These are phyloP conservation scores for Carex arenaria DNA, from an alignment of 202 grass and related monocot species.

Conservation along the genomic window DNA sequence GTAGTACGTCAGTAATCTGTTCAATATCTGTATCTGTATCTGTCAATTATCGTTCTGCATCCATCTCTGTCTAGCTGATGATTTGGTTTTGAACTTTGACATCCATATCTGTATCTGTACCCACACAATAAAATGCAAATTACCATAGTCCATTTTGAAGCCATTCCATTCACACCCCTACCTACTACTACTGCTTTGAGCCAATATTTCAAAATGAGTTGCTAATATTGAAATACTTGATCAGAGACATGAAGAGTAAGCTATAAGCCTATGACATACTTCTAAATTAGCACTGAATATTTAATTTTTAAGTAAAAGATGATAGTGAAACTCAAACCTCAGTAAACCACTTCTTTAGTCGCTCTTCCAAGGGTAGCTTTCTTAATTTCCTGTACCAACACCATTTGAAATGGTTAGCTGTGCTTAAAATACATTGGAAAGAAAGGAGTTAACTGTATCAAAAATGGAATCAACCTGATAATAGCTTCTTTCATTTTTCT, in stretches of 20 bases:
- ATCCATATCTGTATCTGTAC: not conserved
- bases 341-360: slow-evolving; percentile 25
- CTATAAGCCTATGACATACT: not conserved
- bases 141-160: not conserved
- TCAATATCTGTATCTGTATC: not conserved
- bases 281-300: not conserved
- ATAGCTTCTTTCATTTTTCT: slow-evolving; percentile 13
- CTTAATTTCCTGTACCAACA: slow-evolving; percentile 5
- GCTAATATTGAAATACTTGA: not conserved
- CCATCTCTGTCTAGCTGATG: not conserved
- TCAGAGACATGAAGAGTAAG: not conserved
- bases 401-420: not conserved
- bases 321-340: slow-evolving; percentile 1
- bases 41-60: not conserved
- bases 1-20: not conserved
- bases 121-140: not conserved
- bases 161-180: not conserved
- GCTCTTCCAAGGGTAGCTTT: slow-evolving; percentile 21
- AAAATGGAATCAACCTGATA: slow-evolving; percentile 7
- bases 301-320: not conserved
- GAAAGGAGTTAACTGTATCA: not conserved
- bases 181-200: not conserved
- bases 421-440: not conserved
- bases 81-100: not conserved
- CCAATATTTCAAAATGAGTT: not conserved